phyloP scores from a whole-genome alignment of 352 stramenopile species.

The Pythium brachiatum region DNA sequence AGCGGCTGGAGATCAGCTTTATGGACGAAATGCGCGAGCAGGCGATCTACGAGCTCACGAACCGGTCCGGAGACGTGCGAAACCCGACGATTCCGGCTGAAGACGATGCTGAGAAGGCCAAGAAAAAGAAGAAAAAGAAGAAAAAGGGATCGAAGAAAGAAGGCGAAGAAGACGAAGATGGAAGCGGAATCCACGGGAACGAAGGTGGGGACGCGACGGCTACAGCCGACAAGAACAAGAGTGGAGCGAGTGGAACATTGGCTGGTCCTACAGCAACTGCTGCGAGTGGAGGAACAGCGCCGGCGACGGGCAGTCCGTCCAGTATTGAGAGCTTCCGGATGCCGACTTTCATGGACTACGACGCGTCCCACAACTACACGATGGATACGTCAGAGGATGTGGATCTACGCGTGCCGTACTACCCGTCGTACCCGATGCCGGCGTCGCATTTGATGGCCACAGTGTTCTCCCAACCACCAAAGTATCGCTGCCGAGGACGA shows the following conservation, averaged over 20 bases:
- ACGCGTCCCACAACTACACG: constrained; percentile 61
- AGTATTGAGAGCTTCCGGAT: constrained; percentile 22
- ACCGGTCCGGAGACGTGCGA: constrained; percentile 36
- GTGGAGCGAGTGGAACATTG: not conserved
- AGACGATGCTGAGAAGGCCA: constrained; percentile 47
- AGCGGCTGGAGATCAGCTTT: constrained; percentile 77
- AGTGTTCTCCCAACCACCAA: constrained; percentile 66
- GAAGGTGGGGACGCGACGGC: not conserved
- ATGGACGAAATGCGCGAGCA: constrained; percentile 73
- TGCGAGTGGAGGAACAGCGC: not conserved
- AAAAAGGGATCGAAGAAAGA: constrained; percentile 31
- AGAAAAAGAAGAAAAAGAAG: constrained; percentile 77
- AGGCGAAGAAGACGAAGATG: constrained; percentile 32
- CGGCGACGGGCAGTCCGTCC: constrained; percentile 8
- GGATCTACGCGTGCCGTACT: constrained; percentile 33
- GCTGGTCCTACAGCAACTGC: not conserved
- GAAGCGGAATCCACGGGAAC: not conserved
- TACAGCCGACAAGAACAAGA: constrained; percentile 6
- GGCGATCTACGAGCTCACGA: constrained; percentile 58
- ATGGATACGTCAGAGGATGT: constrained; percentile 38
- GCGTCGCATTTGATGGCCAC: constrained; percentile 57
- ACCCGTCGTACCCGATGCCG: constrained; percentile 67
- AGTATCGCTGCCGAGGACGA: constrained; percentile 67
- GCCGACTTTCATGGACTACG: constrained; percentile 74
- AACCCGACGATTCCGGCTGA: constrained; percentile 56